These are phyloP conservation scores for Fraxinus xanthoxyloides DNA, from an alignment of 305 asterid species.

Conservation along the genomic window DNA sequence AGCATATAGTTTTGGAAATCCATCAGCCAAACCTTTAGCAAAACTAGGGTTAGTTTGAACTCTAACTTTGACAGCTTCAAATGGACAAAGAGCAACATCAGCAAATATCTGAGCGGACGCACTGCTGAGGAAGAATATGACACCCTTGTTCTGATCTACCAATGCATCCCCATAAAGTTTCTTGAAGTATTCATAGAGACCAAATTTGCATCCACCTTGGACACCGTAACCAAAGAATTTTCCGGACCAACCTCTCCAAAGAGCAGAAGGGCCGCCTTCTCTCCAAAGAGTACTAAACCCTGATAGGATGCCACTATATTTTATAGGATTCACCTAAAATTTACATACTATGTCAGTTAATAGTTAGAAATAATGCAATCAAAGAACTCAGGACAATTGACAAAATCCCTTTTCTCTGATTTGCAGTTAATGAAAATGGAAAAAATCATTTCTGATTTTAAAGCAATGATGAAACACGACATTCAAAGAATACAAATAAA, in stretches of 20 bases:
- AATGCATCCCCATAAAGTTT: constrained; percentile 51
- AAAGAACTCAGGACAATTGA: neutral
- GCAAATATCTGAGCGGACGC: constrained; percentile 82
- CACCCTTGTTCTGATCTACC: constrained; percentile 48
- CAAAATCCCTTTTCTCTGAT: neutral
- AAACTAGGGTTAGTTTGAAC: constrained; percentile 61
- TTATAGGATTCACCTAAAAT: constrained; percentile 65
- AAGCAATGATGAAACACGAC: neutral
- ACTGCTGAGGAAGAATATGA: constrained; percentile 64
- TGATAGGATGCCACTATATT: constrained; percentile 58
- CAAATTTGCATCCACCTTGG: constrained; percentile 76
- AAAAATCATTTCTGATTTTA: neutral
- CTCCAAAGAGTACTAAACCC: constrained; percentile 62
- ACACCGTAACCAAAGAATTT: constrained; percentile 75
- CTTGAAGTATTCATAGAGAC: constrained; percentile 77
- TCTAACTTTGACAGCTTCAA: constrained; percentile 76
- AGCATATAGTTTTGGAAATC: constrained; percentile 61
- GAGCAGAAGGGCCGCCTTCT: constrained; percentile 65
- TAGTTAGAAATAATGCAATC: constrained; percentile 6
- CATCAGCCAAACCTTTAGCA: constrained; percentile 71
- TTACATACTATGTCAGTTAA: constrained; percentile 6
- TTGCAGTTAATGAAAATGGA: neutral
- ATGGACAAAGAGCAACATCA: constrained; percentile 80
- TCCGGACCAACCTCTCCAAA: constrained; percentile 88
- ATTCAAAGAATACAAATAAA: neutral